Evolutionary conservation across 148 eudicot species (phyloP).

Genomic region (Spergularia marina): DNA sequence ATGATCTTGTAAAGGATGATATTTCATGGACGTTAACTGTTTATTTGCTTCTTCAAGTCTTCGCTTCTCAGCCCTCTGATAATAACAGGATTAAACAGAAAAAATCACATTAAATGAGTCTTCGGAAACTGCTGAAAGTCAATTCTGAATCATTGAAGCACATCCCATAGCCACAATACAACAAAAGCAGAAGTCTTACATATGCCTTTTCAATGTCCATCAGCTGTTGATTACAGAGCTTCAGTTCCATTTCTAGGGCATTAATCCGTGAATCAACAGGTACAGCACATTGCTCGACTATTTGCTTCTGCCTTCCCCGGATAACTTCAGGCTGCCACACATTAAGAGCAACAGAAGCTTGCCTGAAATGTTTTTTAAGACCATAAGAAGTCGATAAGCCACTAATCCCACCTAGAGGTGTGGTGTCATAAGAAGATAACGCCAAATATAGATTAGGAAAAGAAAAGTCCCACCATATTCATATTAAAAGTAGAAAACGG

Average conservation of each 20-base stretch:
- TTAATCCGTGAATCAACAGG: constrained; percentile 63
- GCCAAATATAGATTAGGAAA: background rate
- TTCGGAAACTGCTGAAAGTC: background rate
- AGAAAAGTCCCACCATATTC: background rate
- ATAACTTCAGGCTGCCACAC: constrained; percentile 92
- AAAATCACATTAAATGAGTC: background rate
- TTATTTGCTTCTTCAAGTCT: constrained; percentile 60
- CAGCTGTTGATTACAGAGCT: constrained; percentile 82
- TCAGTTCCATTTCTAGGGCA: constrained; percentile 80
- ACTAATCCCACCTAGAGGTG: background rate
- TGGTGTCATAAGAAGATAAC: constrained; percentile 2
- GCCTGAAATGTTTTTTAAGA: constrained; percentile 40
- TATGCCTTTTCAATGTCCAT: constrained; percentile 48
- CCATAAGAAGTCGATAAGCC: background rate
- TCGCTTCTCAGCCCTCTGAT: constrained; percentile 60
- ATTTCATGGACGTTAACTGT: constrained; percentile 45
- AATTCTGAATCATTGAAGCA: background rate
- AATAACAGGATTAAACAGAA: background rate
- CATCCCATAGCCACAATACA: background rate
- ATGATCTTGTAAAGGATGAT: constrained; percentile 65
- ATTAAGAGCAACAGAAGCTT: constrained; percentile 82
- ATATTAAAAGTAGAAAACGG: background rate
- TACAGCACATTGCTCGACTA: constrained; percentile 75
- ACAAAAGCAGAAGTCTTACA: constrained; percentile 40
- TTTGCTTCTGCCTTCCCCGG: constrained; percentile 65